These are phyloP conservation scores for Blastocystis sp. DNA, from an alignment of 352 stramenopile genomes.

Conservation along the genomic window DNA sequence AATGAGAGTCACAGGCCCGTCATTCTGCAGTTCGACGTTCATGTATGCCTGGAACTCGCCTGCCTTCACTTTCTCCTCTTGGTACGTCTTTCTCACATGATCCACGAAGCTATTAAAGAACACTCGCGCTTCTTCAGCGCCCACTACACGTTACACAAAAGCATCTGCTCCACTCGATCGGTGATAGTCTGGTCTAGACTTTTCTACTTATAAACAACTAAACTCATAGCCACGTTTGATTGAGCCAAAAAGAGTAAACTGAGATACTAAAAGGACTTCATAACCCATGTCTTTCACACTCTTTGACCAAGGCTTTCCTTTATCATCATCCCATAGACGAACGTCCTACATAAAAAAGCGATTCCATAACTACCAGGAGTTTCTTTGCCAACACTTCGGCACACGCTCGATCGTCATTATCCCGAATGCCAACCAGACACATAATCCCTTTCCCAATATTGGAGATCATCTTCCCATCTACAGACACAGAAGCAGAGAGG, in stretches of 20 bases:
- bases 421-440: slow-evolving; percentile 51
- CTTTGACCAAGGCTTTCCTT: slow-evolving; percentile 59
- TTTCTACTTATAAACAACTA: background rate
- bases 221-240: slow-evolving; percentile 23
- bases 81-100: slow-evolving; percentile 12
- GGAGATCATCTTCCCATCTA: slow-evolving; percentile 13
- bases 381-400: slow-evolving; percentile 43
- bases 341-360: background rate
- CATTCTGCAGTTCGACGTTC: slow-evolving; percentile 54
- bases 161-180: background rate
- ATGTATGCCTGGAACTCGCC: slow-evolving; percentile 59
- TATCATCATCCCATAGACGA: slow-evolving; percentile 57
- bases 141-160: background rate
- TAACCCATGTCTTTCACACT: slow-evolving; percentile 59
- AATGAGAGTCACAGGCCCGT: slow-evolving; percentile 38
- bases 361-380: background rate
- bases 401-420: slow-evolving; percentile 53
- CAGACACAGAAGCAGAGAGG: slow-evolving; percentile 33
- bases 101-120: slow-evolving; percentile 46
- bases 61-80: slow-evolving; percentile 7
- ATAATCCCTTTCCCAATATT: slow-evolving; percentile 59
- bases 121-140: background rate
- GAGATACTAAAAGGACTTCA: slow-evolving; percentile 60
- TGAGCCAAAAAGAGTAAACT: slow-evolving; percentile 50
- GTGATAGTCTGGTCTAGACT: slow-evolving; percentile 54